Percentiles rank a stretch among this genome's conserved stretches.
phyloP scores from a whole-genome alignment of 176 grass and related monocot genomes.

The Phragmites australis region DNA sequence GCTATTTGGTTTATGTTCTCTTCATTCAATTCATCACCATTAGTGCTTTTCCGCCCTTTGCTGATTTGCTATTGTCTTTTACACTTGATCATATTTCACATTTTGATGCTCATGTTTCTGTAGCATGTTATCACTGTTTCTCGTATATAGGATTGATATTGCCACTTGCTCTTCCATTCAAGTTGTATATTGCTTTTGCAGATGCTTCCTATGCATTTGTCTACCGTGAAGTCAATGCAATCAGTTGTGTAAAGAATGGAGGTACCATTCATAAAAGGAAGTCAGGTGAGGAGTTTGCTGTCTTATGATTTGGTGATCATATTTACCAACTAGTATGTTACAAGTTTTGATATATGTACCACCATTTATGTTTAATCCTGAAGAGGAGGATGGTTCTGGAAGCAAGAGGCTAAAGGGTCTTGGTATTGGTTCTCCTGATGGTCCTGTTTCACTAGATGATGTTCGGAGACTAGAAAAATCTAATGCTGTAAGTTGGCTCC shows the following conservation, averaged over 20 bases:
- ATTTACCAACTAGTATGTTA: background rate
- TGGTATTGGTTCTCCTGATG: constrained; percentile 91
- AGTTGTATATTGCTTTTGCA: constrained; percentile 43
- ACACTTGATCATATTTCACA: too few relatives aligned
- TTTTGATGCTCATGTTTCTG: background rate
- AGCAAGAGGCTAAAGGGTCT: constrained; percentile 92
- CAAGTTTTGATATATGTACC: constrained; percentile 22
- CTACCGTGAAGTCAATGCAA: constrained; percentile 67
- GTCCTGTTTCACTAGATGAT: constrained; percentile 91
- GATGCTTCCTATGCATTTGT: constrained; percentile 89
- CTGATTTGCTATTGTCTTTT: too few relatives aligned
- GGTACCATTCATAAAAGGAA: constrained; percentile 66
- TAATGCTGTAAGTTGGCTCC: constrained; percentile 66
- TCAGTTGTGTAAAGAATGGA: constrained; percentile 41
- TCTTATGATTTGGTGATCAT: constrained; percentile 13
- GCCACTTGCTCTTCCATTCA: background rate
- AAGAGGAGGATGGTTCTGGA: constrained; percentile 62
- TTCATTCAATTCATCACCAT: background rate
- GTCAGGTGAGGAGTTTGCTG: constrained; percentile 57
- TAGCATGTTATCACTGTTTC: background rate
- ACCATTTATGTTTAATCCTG: constrained; percentile 20
- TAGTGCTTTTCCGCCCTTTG: background rate
- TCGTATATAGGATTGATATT: background rate
- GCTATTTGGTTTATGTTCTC: background rate
- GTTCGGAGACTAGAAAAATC: constrained; percentile 85